Evolutionary conservation across 495 filamentous ascomycete genomes (phyloP).

Genomic region (Barbatosphaeria neglecta): DNA sequence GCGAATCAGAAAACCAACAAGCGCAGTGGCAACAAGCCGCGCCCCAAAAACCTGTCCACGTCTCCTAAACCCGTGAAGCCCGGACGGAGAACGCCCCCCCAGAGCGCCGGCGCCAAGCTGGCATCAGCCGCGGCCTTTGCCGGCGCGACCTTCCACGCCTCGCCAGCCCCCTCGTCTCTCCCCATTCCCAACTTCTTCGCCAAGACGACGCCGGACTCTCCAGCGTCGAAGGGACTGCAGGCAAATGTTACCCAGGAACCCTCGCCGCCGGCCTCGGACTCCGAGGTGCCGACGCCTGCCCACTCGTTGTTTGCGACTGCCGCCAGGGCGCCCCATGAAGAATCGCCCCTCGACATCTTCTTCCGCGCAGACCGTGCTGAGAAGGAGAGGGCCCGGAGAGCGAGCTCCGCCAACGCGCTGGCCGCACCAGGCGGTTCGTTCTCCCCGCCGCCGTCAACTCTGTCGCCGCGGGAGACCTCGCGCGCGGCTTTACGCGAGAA

Average conservation of each 20-base stretch:
- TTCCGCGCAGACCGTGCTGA: slow-evolving; percentile 78
- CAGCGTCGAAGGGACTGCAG: slow-evolving; percentile 22
- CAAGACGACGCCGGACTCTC: slow-evolving; percentile 61
- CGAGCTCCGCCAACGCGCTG: slow-evolving; percentile 27
- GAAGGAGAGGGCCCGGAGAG: slow-evolving; percentile 46
- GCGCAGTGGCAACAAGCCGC: slow-evolving; percentile 17
- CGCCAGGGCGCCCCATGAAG: slow-evolving; percentile 27
- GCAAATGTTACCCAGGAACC: slow-evolving; percentile 18
- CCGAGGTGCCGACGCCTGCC: slow-evolving; percentile 30
- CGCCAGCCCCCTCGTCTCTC: slow-evolving; percentile 82
- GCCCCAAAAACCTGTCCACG: slow-evolving; percentile 16
- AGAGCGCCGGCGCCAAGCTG: slow-evolving; percentile 17
- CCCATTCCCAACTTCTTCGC: slow-evolving; percentile 88
- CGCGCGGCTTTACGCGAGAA: no score
- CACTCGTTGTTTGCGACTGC: slow-evolving; percentile 7
- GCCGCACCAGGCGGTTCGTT: slow-evolving; percentile 15
- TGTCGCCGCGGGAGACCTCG: slow-evolving; percentile 23
- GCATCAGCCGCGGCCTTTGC: slow-evolving; percentile 59
- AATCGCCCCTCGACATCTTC: slow-evolving; percentile 76
- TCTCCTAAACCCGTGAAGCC: slow-evolving; percentile 23
- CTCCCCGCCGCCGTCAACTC: slow-evolving; percentile 19
- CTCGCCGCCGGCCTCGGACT: slow-evolving; percentile 27
- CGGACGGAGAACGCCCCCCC: slow-evolving; percentile 29
- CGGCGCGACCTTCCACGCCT: slow-evolving; percentile 90
- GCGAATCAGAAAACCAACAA: slow-evolving; percentile 25